Evolutionary conservation across 352 stramenopile species (phyloP).

Genomic region (Phytophthora meadii): DNA sequence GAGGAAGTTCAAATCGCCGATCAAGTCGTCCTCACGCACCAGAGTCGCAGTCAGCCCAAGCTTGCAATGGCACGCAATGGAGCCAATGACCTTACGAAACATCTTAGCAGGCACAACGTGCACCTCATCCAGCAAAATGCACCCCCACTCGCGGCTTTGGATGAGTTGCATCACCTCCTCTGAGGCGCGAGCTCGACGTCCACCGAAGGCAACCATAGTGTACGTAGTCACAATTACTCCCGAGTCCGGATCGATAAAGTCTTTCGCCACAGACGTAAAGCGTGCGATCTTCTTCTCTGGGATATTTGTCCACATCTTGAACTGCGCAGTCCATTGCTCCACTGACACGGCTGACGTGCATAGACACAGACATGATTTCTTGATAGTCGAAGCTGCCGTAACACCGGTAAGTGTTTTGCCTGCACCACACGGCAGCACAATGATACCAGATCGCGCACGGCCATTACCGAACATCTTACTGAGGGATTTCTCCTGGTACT

Average conservation of each 20-base stretch:
- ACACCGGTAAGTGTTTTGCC: constrained; percentile 91
- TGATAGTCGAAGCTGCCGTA: constrained; percentile 96
- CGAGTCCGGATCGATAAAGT: constrained; percentile 83
- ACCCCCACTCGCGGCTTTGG: constrained; percentile 97
- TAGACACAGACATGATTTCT: constrained; percentile 97
- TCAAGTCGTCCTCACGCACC: constrained; percentile 99
- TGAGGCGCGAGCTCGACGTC: constrained; percentile 91
- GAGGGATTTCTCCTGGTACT: constrained; percentile 99
- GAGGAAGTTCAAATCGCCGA: constrained; percentile 99
- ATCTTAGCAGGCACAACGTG: constrained; percentile 99
- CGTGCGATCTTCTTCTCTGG: constrained; percentile 86
- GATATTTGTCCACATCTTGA: constrained; percentile 98
- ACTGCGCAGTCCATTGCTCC: constrained; percentile 98
- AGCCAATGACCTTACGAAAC: constrained; percentile 96
- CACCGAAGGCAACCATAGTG: constrained; percentile 96
- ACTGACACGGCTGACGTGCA: constrained; percentile 98
- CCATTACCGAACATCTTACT: constrained; percentile 99
- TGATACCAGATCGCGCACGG: constrained; percentile 98
- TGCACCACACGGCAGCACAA: constrained; percentile 98
- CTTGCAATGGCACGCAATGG: constrained; percentile 97
- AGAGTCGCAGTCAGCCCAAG: constrained; percentile 99
- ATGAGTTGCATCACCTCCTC: constrained; percentile 98
- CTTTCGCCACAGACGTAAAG: constrained; percentile 84
- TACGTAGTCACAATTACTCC: constrained; percentile 98
- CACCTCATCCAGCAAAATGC: constrained; percentile 97